Base-by-base conservation (phyloP, 2,329 filamentous ascomycete genomes). In the Macrophomina pseudophaseolina region DNA sequence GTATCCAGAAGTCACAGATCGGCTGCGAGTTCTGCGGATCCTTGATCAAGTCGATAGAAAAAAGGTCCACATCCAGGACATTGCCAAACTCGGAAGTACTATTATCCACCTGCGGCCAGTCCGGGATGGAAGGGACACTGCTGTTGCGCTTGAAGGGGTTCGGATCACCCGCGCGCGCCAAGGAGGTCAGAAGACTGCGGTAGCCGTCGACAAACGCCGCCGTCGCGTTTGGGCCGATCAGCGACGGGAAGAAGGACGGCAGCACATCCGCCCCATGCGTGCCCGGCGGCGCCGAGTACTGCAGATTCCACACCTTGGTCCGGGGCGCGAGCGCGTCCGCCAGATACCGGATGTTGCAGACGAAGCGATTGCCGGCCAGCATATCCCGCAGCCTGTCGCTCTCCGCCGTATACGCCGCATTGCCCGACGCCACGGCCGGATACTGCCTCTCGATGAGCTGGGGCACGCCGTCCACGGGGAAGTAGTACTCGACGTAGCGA, bases 211-310 rank as follows among this genome's bases (percentile, higher is more conserved):
- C 32, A 30, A 65, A 65, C 4, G 28, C 11, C 28, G 5, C 53
- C 11, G 51, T 58, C 1, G 40, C 63, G 11, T 65, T 56, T 5
- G 63, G 38, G 30, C 42, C 18, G 42, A 65, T 56, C 8, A 65
- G 40, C 30, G 51, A 33, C 2, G 51, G 40, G 38, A 56, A 48
- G 40, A 56, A 64, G 9, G 65, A 53, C 2, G 80, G 74, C 5
- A 82, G 68, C 5, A 83, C 71, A 66, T 83, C 81, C 7, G 75
- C 73, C 7, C 73, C 80, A 68, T 83, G 80, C 53, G 76, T 73
- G 5, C 78, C 80, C 0, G 80, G 80, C 6, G 75, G 72, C 7
- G 80, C 73, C 6, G 74, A 75, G 70, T 82, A 83, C 67, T 81
- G 79, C 71, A 82, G 77, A 59, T 74, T 77, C 67, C 74, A 83